phyloP scores from a whole-genome alignment of 306 rosid species.

The Vicia villosa region DNA sequence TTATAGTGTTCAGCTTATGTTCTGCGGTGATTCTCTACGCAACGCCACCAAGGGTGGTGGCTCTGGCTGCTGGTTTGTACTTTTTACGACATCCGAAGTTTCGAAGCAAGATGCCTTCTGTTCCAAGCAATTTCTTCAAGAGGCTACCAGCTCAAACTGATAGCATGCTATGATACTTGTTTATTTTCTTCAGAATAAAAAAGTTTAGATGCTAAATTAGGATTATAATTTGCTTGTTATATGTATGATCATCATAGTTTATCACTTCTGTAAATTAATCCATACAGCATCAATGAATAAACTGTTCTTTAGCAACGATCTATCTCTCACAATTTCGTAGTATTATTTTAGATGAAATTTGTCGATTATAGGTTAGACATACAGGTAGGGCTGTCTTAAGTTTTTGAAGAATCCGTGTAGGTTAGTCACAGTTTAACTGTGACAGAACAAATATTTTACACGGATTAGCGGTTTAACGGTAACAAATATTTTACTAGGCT shows the following conservation, averaged over 20 bases:
- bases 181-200: neutral
- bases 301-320: neutral
- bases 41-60: slow-evolving; percentile 78
- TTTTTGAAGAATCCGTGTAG: too few relatives aligned
- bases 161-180: slow-evolving; percentile 55
- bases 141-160: slow-evolving; percentile 81
- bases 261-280: neutral
- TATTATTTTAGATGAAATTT: too few relatives aligned
- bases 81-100: slow-evolving; percentile 80
- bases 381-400: too few relatives aligned
- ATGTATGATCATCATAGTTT: slow-evolving; percentile 1
- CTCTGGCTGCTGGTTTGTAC: slow-evolving; percentile 68
- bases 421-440: too few relatives aligned
- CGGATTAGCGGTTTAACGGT: too few relatives aligned
- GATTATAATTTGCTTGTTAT: neutral
- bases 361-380: too few relatives aligned
- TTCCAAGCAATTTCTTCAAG: slow-evolving; percentile 88
- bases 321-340: neutral
- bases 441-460: too few relatives aligned
- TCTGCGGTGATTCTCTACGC: slow-evolving; percentile 72
- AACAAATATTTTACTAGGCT: too few relatives aligned
- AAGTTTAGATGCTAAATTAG: neutral
- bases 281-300: neutral
- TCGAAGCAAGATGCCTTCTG: slow-evolving; percentile 80
- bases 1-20: slow-evolving; percentile 64